Base-by-base conservation (phyloP, 2,329 filamentous ascomycete species). In the Ramichloridium luteum region DNA sequence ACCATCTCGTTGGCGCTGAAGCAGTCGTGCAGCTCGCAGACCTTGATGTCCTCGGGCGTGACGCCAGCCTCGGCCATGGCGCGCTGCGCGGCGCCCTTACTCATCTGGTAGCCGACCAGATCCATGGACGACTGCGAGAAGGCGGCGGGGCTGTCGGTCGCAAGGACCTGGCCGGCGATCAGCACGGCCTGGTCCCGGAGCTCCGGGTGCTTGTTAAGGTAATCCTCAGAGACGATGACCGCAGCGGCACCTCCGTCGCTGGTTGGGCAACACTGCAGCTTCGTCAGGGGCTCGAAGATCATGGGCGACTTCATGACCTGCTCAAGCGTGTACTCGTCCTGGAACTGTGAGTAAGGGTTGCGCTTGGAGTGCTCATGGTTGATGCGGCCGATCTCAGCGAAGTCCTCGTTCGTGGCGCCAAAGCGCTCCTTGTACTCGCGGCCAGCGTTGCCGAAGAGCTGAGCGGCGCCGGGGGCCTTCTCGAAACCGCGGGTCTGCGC, bases 261-360 rank as follows among this genome's bases (percentile, higher is more conserved):
- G 1, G 88, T 96, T 1, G 88, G 88, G 61, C 88, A 93, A 70
- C 88, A 94, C 64, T 96, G 88, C n/a, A 96, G 77, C 61, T 93
- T 96, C 37, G 88, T 96, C 35, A 96, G 70, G 11, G 88, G 88
- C 40, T 74, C 73, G 60, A 83, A 76, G 57, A 96, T 83, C 69
- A 74, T 80, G 39, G 82, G 67, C 0, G 81, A 64, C 18, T 78
- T 66, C 51, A 81, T 57, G 55, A 96, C 68, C 59, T 96, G 77
- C 16, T 93, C 80, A 26, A 78, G 72, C 1, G 80, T 81, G 65
- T 96, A 94, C 54, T 88, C 81, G 50, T 92, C 74, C 51, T 79
- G 80, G 68, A 96, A 96, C 59, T 96, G 88, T 12, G 84, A 88
- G 67, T 96, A 96, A 4, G 88, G 88, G 67, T 96, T 94, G 45